phyloP scores from a whole-genome alignment of 2,329 filamentous ascomycete species.

The Claviceps maximensis region DNA sequence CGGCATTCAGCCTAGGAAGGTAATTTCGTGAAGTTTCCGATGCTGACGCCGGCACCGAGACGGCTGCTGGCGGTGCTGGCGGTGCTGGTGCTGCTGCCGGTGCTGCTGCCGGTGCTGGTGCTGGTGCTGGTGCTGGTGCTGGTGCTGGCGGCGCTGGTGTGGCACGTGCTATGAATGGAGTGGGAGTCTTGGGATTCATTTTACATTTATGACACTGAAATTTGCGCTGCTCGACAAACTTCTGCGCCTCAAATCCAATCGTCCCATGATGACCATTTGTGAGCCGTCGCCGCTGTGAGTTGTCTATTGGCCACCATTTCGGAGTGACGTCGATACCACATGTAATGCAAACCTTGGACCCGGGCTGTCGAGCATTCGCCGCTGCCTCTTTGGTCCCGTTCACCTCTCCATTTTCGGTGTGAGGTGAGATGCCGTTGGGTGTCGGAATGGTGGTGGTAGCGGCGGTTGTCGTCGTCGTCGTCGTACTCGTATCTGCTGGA shows the following conservation, averaged over 20 bases:
- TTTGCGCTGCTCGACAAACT: conserved; percentile 44
- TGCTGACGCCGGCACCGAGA: conserved; percentile 9
- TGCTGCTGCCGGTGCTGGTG: conserved; percentile 10
- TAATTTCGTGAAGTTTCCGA: conserved; percentile 11
- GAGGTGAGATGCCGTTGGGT: conserved; percentile 9
- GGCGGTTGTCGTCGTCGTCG: conserved; percentile 4
- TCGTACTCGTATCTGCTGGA: too few relatives aligned
- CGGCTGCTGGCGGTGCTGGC: conserved; percentile 9
- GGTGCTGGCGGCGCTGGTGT: conserved; percentile 8
- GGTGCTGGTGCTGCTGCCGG: conserved; percentile 10
- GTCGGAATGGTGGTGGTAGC: conserved; percentile 1
- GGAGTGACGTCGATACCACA: conserved; percentile 60
- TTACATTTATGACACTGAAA: conserved; percentile 68
- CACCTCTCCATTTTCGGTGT: conserved; percentile 9
- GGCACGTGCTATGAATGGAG: conserved; percentile 12
- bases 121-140: not conserved
- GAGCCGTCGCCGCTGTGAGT: conserved; percentile 36
- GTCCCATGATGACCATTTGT: conserved; percentile 37
- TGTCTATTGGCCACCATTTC: conserved; percentile 54
- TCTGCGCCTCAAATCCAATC: conserved; percentile 42
- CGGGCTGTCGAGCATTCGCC: conserved; percentile 21
- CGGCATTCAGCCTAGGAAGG: conserved; percentile 7
- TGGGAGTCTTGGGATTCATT: conserved; percentile 37
- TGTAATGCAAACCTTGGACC: conserved; percentile 46
- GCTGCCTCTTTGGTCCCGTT: conserved; percentile 15